Evolutionary conservation across 768 basidiomycete genomes (phyloP), one percentile per base, ranked within the genome.

Genomic region (Amylocystis lapponica): DNA sequence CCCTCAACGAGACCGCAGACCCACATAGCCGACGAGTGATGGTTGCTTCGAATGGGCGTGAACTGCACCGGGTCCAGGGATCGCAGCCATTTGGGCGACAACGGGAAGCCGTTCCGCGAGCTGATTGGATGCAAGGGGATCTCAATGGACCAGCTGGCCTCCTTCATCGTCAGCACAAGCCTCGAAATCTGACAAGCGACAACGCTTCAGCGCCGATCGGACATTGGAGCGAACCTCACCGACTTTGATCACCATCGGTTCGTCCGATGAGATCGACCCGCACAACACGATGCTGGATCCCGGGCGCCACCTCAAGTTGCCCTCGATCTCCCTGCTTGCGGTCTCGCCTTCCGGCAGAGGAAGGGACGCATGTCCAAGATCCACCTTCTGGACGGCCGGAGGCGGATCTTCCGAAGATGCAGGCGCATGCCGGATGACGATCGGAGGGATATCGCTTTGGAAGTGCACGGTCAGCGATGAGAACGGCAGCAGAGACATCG

Each of bases 101-200:
- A 39, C 20, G 50, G 9, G 13, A 54, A 47, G 25, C 63, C 65
- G 29, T 65, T 62, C 12, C 70, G 69, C 20, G 60, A 51, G 16
- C 52, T 60, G 41, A 62, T 65, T 2, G 74, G 69, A 21, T 71
- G 34, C 20, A 61, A 36, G 1, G 79, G 75, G 25, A 91, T 61
- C 32, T 84, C 71, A 20, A 92, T 67, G 32, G 66, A 74, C 89
- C 89, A 92, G 22, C 60, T 66, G 27, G 76, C 75, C 58, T 83
- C 72, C 42, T 71, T 68, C 20, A 90, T 55, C 0, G 70, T 76
- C 27, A 81, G 47, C 2, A 76, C 57, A 1, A 83, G 54, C 51
- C 70, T 79, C 67, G 59, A 53, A n/a, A 62, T 46, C 66, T 60
- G 20, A 45, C 31, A 27, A 17, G 10, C 36, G 16, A 22, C 32